Evolutionary conservation across 345 rosid species (phyloP).

Genomic region (Adansonia digitata): DNA sequence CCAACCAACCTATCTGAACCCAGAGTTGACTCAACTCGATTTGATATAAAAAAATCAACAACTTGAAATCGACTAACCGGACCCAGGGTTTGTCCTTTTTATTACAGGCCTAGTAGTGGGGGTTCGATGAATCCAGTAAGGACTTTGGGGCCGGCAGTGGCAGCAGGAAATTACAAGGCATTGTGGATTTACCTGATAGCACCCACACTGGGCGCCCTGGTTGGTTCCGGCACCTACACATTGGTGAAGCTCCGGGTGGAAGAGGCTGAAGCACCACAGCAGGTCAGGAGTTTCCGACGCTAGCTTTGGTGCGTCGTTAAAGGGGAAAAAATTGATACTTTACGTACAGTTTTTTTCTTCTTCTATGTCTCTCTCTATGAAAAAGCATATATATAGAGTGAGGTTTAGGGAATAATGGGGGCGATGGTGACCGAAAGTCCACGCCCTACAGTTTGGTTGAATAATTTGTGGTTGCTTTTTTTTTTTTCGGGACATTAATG

Average conservation of each 20-base stretch:
- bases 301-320: conserved; percentile 15
- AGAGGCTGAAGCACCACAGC: conserved; percentile 58
- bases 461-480: not conserved
- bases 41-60: not conserved
- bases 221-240: conserved; percentile 74
- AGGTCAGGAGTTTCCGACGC: conserved; percentile 84
- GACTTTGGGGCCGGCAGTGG: conserved; percentile 92
- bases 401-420: conserved; percentile 18
- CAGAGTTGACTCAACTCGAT: too few species aligned
- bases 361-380: too few species aligned
- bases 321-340: not conserved
- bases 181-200: conserved; percentile 84
- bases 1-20: too few species aligned
- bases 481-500: not conserved
- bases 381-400: too few species aligned
- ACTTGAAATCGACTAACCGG: conserved; percentile 6
- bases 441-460: conserved; percentile 18
- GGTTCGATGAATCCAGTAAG: conserved; percentile 82
- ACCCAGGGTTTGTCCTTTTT: too few species aligned
- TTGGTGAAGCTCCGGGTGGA: conserved; percentile 68
- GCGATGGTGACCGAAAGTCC: conserved; percentile 29
- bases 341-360: not conserved
- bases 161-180: conserved; percentile 73
- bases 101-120: conserved; percentile 71
- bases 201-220: conserved; percentile 83